These are phyloP conservation scores for Penicillium rolfsii DNA, from an alignment of 2,329 filamentous ascomycete genomes.

Conservation along the genomic window DNA sequence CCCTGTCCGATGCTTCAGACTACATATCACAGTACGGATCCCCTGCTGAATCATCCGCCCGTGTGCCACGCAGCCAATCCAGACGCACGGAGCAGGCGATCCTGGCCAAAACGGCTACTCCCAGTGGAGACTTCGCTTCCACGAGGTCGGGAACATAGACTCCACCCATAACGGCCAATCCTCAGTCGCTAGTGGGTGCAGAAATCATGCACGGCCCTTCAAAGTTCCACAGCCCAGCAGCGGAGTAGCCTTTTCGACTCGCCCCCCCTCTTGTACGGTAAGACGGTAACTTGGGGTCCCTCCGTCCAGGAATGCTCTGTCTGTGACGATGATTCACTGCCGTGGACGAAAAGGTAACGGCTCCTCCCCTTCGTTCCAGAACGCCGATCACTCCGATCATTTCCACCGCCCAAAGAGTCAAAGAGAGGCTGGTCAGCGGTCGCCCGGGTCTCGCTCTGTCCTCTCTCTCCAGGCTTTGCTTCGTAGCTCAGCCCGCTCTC, in stretches of 20 bases:
- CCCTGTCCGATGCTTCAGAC: background rate
- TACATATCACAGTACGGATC: background rate
- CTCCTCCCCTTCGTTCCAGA: slow-evolving; percentile 25
- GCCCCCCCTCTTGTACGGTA: background rate
- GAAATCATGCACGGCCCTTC: slow-evolving; percentile 25
- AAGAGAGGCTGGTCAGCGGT: slow-evolving; percentile 5
- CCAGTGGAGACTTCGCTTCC: slow-evolving; percentile 31
- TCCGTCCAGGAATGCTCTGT: no score
- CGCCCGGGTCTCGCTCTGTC: background rate
- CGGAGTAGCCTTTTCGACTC: no score
- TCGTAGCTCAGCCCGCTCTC: background rate
- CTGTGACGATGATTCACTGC: background rate
- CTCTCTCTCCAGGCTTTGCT: background rate
- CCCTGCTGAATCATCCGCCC: background rate
- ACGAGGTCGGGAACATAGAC: slow-evolving; percentile 27
- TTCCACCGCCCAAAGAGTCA: slow-evolving; percentile 5
- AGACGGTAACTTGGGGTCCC: background rate
- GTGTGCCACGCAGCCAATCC: background rate
- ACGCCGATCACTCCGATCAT: slow-evolving; percentile 27
- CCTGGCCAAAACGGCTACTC: slow-evolving; percentile 21
- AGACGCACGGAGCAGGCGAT: slow-evolving; percentile 29
- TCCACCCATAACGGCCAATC: slow-evolving; percentile 27
- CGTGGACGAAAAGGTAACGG: slow-evolving; percentile 11
- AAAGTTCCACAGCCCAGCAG: background rate
- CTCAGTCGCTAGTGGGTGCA: slow-evolving; percentile 18